A percentile compares a stretch with the other conserved stretches of the same genome.
These are phyloP conservation scores for Prunella vulgaris DNA, from an alignment of 257 asterid species.

Conservation along the genomic window DNA sequence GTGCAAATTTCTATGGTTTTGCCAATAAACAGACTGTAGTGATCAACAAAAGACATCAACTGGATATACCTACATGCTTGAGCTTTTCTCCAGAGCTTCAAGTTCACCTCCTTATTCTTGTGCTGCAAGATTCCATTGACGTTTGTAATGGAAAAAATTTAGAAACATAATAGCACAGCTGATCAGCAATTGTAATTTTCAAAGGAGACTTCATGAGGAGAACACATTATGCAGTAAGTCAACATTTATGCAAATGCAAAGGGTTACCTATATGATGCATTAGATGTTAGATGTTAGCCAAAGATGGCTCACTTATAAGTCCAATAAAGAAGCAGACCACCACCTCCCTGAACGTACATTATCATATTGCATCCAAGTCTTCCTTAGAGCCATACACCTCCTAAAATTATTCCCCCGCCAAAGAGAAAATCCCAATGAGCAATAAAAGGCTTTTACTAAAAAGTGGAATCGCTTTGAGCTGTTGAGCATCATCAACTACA, in stretches of 20 bases:
- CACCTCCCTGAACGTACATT: constrained; percentile 72
- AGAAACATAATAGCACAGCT: not conserved
- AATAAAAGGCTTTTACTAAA: constrained; percentile 47
- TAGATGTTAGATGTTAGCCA: too few relatives aligned
- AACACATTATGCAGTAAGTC: not conserved
- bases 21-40: constrained; percentile 74
- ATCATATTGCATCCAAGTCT: constrained; percentile 94
- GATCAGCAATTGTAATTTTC: not conserved
- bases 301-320: constrained; percentile 62
- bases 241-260: too few relatives aligned
- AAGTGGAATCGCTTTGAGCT: constrained; percentile 56
- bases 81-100: constrained; percentile 84
- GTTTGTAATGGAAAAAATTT: not conserved
- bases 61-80: constrained; percentile 75
- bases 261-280: too few relatives aligned
- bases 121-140: constrained; percentile 42
- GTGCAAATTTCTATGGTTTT: constrained; percentile 86
- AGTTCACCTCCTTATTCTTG: constrained; percentile 78
- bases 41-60: constrained; percentile 92
- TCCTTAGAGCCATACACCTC: constrained; percentile 91
- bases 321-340: constrained; percentile 93
- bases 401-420: constrained; percentile 84
- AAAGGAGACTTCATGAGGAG: not conserved
- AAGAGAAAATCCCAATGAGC: constrained; percentile 84
- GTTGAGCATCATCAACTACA: constrained; percentile 45